Conservation (phyloP, 441 rosid species). For the Mallotus japonicus region DNA sequence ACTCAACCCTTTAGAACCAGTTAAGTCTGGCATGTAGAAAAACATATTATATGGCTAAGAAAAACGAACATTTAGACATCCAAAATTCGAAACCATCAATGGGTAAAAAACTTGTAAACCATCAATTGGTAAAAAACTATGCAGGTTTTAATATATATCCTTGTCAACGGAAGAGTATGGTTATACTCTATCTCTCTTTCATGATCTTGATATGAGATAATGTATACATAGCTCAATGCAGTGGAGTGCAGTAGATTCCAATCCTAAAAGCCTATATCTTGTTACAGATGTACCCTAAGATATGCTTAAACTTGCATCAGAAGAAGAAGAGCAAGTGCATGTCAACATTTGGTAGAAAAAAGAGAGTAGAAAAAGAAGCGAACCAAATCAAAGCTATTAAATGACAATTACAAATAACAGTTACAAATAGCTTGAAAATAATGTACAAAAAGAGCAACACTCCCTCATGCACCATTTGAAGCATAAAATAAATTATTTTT, state of each 20-base stretch:
- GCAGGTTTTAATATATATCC: too few species aligned
- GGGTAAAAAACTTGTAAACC: too few species aligned
- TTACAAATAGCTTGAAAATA: not conserved
- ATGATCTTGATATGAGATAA: too few species aligned
- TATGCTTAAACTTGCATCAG: constrained; percentile 29
- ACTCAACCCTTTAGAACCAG: not conserved
- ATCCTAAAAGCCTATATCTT: constrained; percentile 8
- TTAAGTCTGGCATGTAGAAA: not conserved
- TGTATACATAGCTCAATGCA: not conserved
- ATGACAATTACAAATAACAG: not conserved
- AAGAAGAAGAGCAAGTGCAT: constrained; percentile 27
- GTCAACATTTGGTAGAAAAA: constrained; percentile 36
- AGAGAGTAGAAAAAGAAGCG: not conserved
- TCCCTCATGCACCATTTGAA: too few species aligned
- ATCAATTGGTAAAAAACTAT: too few species aligned
- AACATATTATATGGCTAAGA: not conserved
- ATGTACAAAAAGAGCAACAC: not conserved
- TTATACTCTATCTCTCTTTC: too few species aligned
- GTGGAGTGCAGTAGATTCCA: constrained; percentile 18
- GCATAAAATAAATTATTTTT: too few species aligned
- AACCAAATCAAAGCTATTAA: constrained; percentile 17
- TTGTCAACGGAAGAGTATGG: too few species aligned
- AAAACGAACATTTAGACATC: not conserved
- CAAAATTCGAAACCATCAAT: not conserved
- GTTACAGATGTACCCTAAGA: too few species aligned